phyloP scores from a whole-genome alignment of 2,329 filamentous ascomycete species.

The Botrytis cinerea region DNA sequence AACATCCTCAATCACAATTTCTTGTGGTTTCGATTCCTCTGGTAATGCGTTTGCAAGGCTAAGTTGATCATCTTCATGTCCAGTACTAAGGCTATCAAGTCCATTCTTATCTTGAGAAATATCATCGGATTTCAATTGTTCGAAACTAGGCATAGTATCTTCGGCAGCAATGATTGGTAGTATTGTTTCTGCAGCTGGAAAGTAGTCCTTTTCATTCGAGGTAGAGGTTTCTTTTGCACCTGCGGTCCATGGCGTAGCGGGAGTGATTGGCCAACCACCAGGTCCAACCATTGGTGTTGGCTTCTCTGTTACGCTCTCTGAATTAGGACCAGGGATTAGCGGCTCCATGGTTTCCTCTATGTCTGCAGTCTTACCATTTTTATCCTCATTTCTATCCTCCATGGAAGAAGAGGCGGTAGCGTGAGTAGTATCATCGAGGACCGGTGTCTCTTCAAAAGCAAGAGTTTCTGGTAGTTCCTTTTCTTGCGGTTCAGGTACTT shows the following conservation, averaged over 20 bases:
- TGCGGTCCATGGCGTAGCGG: conserved; percentile 29
- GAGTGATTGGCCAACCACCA: conserved; percentile 27
- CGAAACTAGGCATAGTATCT: conserved; percentile 26
- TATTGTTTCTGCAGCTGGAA: conserved; percentile 25
- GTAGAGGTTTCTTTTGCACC: conserved; percentile 5
- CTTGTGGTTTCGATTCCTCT: conserved; percentile 33
- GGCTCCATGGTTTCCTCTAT: conserved; percentile 12
- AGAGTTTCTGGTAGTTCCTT: background rate
- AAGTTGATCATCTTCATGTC: conserved; percentile 37
- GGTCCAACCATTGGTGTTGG: conserved; percentile 33
- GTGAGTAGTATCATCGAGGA: background rate
- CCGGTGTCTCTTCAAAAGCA: background rate
- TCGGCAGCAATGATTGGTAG: conserved; percentile 28
- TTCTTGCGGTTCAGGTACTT: background rate
- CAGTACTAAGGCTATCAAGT: conserved; percentile 33
- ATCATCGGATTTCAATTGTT: conserved; percentile 20
- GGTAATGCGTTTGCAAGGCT: conserved; percentile 37
- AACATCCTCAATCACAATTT: conserved; percentile 6
- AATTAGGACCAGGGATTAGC: conserved; percentile 9
- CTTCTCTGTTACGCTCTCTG: conserved; percentile 27
- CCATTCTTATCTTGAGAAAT: conserved; percentile 20
- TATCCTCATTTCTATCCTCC: background rate
- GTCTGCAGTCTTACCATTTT: background rate
- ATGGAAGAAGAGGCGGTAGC: background rate
- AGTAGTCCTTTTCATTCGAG: conserved; percentile 25